phyloP scores from a whole-genome alignment of 352 stramenopile species.

The Phytophthora syringae region DNA sequence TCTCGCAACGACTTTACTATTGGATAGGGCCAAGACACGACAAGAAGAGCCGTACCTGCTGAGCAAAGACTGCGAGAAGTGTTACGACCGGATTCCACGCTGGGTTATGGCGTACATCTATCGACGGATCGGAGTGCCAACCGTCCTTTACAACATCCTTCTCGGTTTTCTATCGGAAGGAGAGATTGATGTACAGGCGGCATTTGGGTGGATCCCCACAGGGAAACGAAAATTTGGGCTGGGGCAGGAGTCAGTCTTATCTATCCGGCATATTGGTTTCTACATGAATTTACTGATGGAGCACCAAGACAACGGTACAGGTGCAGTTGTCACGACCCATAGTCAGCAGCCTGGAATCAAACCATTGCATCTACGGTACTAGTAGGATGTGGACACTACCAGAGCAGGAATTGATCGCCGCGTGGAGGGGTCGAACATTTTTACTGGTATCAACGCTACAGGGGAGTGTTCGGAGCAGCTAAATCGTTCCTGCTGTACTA shows the following conservation, averaged over 20 bases:
- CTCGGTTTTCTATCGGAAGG: too few species aligned
- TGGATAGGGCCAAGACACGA: not conserved
- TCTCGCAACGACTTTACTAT: not conserved
- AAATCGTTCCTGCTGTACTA: conserved; percentile 15
- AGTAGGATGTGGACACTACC: too few species aligned
- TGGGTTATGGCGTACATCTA: not conserved
- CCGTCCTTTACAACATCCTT: too few species aligned
- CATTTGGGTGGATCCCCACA: conserved; percentile 11
- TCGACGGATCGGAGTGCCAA: too few species aligned
- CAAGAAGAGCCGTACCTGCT: not conserved
- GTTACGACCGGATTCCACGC: conserved; percentile 3
- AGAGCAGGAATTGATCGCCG: too few species aligned
- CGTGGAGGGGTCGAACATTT: too few species aligned
- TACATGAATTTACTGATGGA: conserved; percentile 10
- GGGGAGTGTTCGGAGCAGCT: conserved; percentile 1
- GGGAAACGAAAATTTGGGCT: conserved; percentile 7
- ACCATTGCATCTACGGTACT: too few species aligned
- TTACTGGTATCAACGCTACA: conserved; percentile 2
- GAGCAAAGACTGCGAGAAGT: conserved; percentile 8
- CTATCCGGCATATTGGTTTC: conserved; percentile 7
- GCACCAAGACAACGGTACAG: not conserved
- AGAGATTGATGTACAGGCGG: conserved; percentile 3
- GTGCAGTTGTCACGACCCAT: too few species aligned
- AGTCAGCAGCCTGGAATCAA: too few species aligned
- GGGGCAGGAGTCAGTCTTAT: conserved; percentile 3